These are phyloP conservation scores for Basidiobolus meristosporus DNA, from an alignment of 371 early-diverging fungal genomes.

Conservation along the genomic window DNA sequence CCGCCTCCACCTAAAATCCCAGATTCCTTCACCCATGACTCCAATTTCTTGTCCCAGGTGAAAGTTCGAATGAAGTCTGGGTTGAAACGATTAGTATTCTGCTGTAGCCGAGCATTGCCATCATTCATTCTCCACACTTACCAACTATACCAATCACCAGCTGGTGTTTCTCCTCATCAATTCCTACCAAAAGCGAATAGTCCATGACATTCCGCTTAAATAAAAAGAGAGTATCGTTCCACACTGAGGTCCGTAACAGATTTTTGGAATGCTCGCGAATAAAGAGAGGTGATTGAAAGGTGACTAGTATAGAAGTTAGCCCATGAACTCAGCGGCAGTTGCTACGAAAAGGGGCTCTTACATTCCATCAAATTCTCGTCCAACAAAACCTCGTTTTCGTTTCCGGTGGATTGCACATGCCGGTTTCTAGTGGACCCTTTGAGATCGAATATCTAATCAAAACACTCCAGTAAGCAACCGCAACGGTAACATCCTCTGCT, in stretches of 20 bases:
- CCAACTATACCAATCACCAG: slow-evolving; percentile 84
- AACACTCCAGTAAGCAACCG: too few relatives aligned
- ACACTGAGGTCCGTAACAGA: slow-evolving; percentile 53
- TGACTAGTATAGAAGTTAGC: neutral
- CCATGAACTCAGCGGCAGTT: neutral
- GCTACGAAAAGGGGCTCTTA: slow-evolving; percentile 9
- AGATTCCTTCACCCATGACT: slow-evolving; percentile 87
- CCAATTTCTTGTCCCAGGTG: slow-evolving; percentile 92
- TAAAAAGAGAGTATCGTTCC: slow-evolving; percentile 80
- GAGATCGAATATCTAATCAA: slow-evolving; percentile 64
- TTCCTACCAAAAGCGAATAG: slow-evolving; percentile 81
- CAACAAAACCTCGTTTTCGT: slow-evolving; percentile 66
- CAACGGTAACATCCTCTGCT: too few relatives aligned
- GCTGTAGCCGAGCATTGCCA: neutral
- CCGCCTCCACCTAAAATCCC: slow-evolving; percentile 69
- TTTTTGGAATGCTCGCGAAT: slow-evolving; percentile 73
- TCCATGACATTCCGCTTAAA: slow-evolving; percentile 84
- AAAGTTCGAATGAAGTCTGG: slow-evolving; percentile 86
- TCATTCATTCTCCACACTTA: slow-evolving; percentile 9
- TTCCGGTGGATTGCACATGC: slow-evolving; percentile 68
- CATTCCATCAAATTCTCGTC: slow-evolving; percentile 85
- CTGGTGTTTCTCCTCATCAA: slow-evolving; percentile 63
- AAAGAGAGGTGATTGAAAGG: slow-evolving; percentile 56
- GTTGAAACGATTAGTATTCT: neutral
- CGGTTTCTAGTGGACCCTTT: slow-evolving; percentile 91